Base-by-base conservation (phyloP, 2,329 filamentous ascomycete genomes). In the Claviceps cyperi region DNA sequence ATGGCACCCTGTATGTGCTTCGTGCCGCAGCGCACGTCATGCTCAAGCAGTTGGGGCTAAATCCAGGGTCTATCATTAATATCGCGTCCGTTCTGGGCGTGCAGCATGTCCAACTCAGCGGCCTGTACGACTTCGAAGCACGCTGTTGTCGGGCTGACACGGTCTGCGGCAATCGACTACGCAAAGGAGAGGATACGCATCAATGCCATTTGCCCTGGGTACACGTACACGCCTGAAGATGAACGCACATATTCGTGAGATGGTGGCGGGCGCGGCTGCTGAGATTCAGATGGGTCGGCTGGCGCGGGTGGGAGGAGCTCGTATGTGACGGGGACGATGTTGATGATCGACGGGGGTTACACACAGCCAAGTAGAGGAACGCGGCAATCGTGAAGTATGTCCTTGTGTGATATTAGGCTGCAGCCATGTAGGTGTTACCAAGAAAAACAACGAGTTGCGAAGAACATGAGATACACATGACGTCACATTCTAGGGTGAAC, bases 191-290 rank as follows among this genome's bases (percentile, higher is more conserved):
- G 69, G 3, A 77, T 81, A 51, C 71, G 76, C 46, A 75, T 81
- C 60, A 81, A 81, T 56, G 76, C 75, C 2, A 72, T 81, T n/a
- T 79, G 77, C 50, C 77, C 77, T 0, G 74, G 69, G 9, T 75
- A 71, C 17, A 64, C 74, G 36, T 58, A 62, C 43, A 74, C 70
- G 2, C 68, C 71, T 68, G 0, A 58, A 57, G 53, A 32, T 52
- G 9, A 50, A 51, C 24, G 60, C 19, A 2, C 32, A 28, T 8
- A 1, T 21, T 35, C 15, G 11, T 4, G 17, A 13, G 17, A 9
- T 1, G 2, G 6, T 40, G 15, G 14, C 44, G 15, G 15, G 39
- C 13, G 13, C 17, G 4, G 43, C 22, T 21, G 21, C 15, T 4
- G 36, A 8, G 51, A 73, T 72, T 4, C 72, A 75, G 0, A 54